Conservation (phyloP, 306 rosid species). For the Rosa persica region DNA sequence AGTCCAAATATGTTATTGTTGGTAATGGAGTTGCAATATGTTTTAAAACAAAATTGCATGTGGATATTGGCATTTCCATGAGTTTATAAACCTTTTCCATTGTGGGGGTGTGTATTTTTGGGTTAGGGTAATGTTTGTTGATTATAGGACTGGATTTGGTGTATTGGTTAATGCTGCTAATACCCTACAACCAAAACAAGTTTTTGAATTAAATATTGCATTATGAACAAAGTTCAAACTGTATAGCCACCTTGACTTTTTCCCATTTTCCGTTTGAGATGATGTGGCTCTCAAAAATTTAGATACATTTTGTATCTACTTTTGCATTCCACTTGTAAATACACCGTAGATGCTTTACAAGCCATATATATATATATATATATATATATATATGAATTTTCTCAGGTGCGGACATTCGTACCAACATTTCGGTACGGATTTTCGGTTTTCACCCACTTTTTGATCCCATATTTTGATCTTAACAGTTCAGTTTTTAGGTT, state of each 20-base stretch:
- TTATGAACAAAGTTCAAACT: constrained; percentile 1
- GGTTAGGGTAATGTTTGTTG: neutral
- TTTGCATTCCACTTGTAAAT: neutral
- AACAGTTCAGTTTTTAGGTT: too few relatives aligned
- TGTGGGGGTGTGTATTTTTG: neutral
- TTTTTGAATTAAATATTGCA: neutral
- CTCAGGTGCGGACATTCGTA: too few relatives aligned
- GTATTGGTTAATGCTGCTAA: neutral
- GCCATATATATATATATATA: neutral
- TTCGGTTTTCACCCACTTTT: too few relatives aligned
- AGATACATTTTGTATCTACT: neutral
- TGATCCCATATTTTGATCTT: too few relatives aligned
- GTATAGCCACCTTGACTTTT: neutral
- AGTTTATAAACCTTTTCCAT: neutral
- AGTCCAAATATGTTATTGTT: neutral
- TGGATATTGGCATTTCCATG: neutral
- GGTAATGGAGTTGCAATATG: neutral
- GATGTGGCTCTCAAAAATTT: neutral
- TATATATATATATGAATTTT: too few relatives aligned
- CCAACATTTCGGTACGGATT: too few relatives aligned
- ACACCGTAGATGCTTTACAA: neutral
- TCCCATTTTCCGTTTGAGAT: neutral
- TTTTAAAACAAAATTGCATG: neutral
- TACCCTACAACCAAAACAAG: neutral
- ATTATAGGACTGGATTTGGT: neutral